Percentiles rank a stretch among this genome's conserved stretches.
Evolutionary conservation across 345 rosid genomes (phyloP).

Genomic region (Gossypium turneri): DNA sequence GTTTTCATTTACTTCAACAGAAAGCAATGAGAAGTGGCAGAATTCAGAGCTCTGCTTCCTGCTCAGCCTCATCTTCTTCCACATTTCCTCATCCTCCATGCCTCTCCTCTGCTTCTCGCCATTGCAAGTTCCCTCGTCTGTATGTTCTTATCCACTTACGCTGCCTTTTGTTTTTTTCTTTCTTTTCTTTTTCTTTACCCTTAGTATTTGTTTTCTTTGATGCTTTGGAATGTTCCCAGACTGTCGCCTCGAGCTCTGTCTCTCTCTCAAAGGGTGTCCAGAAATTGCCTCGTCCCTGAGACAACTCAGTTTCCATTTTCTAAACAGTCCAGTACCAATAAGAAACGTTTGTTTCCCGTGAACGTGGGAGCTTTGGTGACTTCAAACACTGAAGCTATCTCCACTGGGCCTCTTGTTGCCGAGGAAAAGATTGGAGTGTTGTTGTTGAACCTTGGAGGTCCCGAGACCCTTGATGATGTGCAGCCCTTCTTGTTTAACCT

Average conservation of each 20-base stretch:
- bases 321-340: constrained; percentile 21
- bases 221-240: constrained; percentile 20
- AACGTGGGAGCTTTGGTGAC: constrained; percentile 57
- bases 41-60: constrained; percentile 25
- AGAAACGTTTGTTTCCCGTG: constrained; percentile 32
- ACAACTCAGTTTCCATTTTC: constrained; percentile 20
- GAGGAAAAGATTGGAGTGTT: constrained; percentile 77
- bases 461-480: constrained; percentile 97
- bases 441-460: constrained; percentile 95
- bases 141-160: constrained; percentile 16
- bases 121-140: constrained; percentile 28
- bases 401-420: constrained; percentile 35
- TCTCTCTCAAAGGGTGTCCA: constrained; percentile 38
- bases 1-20: background rate
- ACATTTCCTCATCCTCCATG: constrained; percentile 35
- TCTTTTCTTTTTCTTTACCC: background rate
- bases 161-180: background rate
- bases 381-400: constrained; percentile 39
- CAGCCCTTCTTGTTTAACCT: constrained; percentile 98
- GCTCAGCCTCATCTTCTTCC: constrained; percentile 41
- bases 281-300: constrained; percentile 19
- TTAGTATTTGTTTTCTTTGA: background rate
- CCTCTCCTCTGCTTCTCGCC: constrained; percentile 26
- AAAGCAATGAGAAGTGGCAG: constrained; percentile 4
- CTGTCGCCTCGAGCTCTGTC: constrained; percentile 36